Evolutionary conservation across 768 basidiomycete genomes (phyloP).

Genomic region (Tricholoma sp.): DNA sequence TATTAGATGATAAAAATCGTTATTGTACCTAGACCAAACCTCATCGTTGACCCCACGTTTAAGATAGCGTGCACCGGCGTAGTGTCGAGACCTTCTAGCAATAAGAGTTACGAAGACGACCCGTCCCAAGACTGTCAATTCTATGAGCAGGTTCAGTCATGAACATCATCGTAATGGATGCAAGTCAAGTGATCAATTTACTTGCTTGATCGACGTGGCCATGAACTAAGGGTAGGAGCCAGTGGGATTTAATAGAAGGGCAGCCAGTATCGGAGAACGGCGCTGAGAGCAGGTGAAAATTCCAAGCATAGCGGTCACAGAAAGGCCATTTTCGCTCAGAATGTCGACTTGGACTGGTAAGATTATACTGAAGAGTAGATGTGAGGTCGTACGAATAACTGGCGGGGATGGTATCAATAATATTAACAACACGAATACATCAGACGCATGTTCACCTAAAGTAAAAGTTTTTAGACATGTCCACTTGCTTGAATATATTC

Average conservation of each 20-base stretch:
- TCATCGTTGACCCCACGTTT: slow-evolving; percentile 94
- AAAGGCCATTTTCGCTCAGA: slow-evolving; percentile 56
- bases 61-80: slow-evolving; percentile 91
- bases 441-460: slow-evolving; percentile 59
- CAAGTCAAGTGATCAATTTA: slow-evolving; percentile 33
- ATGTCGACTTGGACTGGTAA: slow-evolving; percentile 51
- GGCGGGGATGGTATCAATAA: slow-evolving; percentile 3
- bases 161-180: neutral
- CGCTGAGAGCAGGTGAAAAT: slow-evolving; percentile 76
- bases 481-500: slow-evolving; percentile 92
- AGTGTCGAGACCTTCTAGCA: slow-evolving; percentile 89
- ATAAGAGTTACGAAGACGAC: slow-evolving; percentile 94
- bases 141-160: slow-evolving; percentile 33
- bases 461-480: slow-evolving; percentile 99
- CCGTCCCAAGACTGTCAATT: slow-evolving; percentile 84
- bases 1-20: neutral
- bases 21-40: slow-evolving; percentile 33
- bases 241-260: slow-evolving; percentile 53
- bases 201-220: slow-evolving; percentile 99
- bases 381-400: slow-evolving; percentile 97
- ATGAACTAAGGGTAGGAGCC: slow-evolving; percentile 90
- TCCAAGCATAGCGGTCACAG: slow-evolving; percentile 93
- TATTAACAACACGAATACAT: neutral
- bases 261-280: slow-evolving; percentile 49
- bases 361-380: slow-evolving; percentile 90